Percentiles rank a stretch among this genome's conserved stretches.
Conservation (phyloP, 257 asterid species). For the Plantago major region DNA sequence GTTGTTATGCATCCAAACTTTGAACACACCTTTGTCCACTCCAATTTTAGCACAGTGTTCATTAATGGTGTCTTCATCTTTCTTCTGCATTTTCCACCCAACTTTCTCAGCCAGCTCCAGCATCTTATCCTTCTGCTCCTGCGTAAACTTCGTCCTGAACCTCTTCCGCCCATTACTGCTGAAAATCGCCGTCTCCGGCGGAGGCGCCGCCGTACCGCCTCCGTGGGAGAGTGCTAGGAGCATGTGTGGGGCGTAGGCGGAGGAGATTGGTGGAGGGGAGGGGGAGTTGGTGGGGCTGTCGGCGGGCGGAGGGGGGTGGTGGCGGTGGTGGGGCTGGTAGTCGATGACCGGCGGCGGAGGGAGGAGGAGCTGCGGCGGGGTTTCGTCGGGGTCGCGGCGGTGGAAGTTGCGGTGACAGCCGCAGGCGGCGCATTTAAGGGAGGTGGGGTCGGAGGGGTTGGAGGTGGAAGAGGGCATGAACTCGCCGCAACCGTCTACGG, state of each 20-base stretch:
- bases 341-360: conserved; percentile 34
- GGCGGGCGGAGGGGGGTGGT: conserved; percentile 62
- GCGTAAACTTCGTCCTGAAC: conserved; percentile 29
- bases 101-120: conserved; percentile 26
- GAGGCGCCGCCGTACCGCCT: conserved; percentile 34
- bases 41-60: conserved; percentile 27
- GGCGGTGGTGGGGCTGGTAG: conserved; percentile 92
- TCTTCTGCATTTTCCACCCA: conserved; percentile 36
- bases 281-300: conserved; percentile 71
- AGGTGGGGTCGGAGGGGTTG: conserved; percentile 69
- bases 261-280: conserved; percentile 96
- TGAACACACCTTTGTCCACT: conserved; percentile 26
- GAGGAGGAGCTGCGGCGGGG: conserved; percentile 20
- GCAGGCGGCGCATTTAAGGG: conserved; percentile 93
- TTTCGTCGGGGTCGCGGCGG: conserved; percentile 86
- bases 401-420: conserved; percentile 98
- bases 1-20: conserved; percentile 43
- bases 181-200: conserved; percentile 13
- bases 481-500: conserved; percentile 96
- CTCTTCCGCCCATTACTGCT: conserved; percentile 44
- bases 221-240: conserved; percentile 59
- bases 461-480: conserved; percentile 79
- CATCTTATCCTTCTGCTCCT: conserved; percentile 33
- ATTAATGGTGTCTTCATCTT: conserved; percentile 26
- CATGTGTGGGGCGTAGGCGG: conserved; percentile 92